phyloP scores from a whole-genome alignment of 2,329 filamentous ascomycete genomes.

The Coniochaeta sp. region DNA sequence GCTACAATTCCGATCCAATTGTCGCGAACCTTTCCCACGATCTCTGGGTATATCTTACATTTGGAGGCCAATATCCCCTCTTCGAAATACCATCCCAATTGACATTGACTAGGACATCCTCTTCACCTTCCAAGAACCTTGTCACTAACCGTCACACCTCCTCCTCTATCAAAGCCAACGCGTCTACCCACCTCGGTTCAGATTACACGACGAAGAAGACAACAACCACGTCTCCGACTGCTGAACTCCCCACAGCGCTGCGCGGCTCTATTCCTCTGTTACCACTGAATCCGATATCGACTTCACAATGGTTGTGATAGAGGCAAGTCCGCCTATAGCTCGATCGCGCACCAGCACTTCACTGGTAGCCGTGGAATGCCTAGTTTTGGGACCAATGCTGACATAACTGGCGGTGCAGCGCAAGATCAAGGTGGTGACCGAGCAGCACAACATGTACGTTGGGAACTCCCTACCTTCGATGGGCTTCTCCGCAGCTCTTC shows the following conservation, averaged over 20 bases:
- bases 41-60: too few species aligned
- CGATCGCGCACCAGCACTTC: neutral
- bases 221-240: neutral
- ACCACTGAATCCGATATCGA: neutral
- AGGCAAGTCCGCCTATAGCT: conserved; percentile 16
- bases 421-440: conserved; percentile 85
- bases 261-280: neutral
- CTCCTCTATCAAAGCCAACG: neutral
- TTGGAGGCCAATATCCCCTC: neutral
- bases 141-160: neutral
- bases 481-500: too few species aligned
- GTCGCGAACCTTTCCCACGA: neutral
- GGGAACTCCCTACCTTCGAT: neutral
- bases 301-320: conserved; percentile 26
- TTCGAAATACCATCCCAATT: neutral
- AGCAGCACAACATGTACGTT: conserved; percentile 75
- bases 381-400: conserved; percentile 22
- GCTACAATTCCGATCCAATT: neutral
- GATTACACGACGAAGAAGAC: too few species aligned
- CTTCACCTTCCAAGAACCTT: neutral
- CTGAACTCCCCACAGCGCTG: too few species aligned
- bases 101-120: neutral
- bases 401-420: conserved; percentile 47
- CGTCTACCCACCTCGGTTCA: neutral
- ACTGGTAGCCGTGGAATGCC: neutral